phyloP scores from a whole-genome alignment of 2,329 filamentous ascomycete species.

The Microcera coccophila region DNA sequence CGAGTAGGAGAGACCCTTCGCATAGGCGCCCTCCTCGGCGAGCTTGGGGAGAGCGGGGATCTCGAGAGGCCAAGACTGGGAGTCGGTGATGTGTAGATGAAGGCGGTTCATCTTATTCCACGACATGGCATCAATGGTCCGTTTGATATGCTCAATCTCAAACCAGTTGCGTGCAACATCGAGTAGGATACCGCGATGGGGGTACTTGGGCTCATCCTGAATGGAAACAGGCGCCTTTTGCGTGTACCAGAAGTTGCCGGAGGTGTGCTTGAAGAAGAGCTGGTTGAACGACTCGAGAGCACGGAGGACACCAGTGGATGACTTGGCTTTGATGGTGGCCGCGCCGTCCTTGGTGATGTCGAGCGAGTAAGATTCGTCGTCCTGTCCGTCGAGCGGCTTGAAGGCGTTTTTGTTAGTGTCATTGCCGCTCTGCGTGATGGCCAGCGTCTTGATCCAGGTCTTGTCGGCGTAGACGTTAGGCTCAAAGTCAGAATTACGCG shows the following conservation, averaged over 20 bases:
- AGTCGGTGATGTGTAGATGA: slow-evolving; percentile 77
- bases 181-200: slow-evolving; percentile 74
- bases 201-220: slow-evolving; percentile 68
- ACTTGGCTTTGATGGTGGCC: slow-evolving; percentile 60
- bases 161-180: slow-evolving; percentile 74
- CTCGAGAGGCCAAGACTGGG: slow-evolving; percentile 81
- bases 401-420: slow-evolving; percentile 50
- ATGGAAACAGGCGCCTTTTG: slow-evolving; percentile 67
- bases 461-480: slow-evolving; percentile 45
- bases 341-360: slow-evolving; percentile 54
- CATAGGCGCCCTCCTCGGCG: slow-evolving; percentile 69
- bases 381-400: slow-evolving; percentile 57
- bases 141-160: slow-evolving; percentile 62
- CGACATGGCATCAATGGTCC: slow-evolving; percentile 70
- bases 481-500: slow-evolving; percentile 61
- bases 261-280: slow-evolving; percentile 70
- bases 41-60: slow-evolving; percentile 69
- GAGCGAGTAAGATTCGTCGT: slow-evolving; percentile 75
- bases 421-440: slow-evolving; percentile 55
- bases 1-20: slow-evolving; percentile 62
- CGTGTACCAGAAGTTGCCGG: slow-evolving; percentile 60
- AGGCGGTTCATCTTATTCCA: slow-evolving; percentile 82
- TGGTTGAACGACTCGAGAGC: slow-evolving; percentile 76
- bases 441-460: slow-evolving; percentile 55
- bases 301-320: slow-evolving; percentile 65